phyloP scores from a whole-genome alignment of 2,329 filamentous ascomycete genomes.

The Chrysoporthe puriensis region DNA sequence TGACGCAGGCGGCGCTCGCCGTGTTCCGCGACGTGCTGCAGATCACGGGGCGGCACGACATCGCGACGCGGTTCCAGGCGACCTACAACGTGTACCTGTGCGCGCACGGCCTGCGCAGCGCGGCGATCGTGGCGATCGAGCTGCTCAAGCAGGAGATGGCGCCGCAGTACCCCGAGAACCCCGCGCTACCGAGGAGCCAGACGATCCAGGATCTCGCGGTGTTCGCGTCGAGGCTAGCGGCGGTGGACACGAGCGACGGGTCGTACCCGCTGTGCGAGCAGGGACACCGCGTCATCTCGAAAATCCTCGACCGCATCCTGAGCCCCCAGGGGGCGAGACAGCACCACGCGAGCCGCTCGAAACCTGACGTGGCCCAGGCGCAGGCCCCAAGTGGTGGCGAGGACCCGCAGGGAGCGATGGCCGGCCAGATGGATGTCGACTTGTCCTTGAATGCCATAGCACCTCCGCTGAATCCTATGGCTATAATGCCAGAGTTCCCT shows the following conservation, averaged over 20 bases:
- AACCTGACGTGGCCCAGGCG: conserved; percentile 1
- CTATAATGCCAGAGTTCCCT: conserved; percentile 31
- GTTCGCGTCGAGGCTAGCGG: conserved; percentile 40
- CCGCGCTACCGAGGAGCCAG: conserved; percentile 40
- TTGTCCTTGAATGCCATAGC: conserved; percentile 24
- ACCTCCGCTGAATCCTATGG: conserved; percentile 23
- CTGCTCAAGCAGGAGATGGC: conserved; percentile 40
- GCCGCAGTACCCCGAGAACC: conserved; percentile 37
- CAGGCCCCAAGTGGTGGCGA: conserved; percentile 10
- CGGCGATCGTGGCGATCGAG: conserved; percentile 41
- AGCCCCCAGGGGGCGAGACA: conserved; percentile 32
- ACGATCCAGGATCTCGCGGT: conserved; percentile 43
- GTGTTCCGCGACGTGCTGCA: conserved; percentile 40
- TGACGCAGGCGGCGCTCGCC: conserved; percentile 36
- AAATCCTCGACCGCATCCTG: conserved; percentile 42
- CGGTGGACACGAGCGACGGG: conserved; percentile 38
- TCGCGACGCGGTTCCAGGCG: conserved; percentile 40
- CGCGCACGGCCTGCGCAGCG: conserved; percentile 40
- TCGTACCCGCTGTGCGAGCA: conserved; percentile 39
- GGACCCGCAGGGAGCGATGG: conserved; percentile 25
- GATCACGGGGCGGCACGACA: conserved; percentile 38
- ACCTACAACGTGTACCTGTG: conserved; percentile 38
- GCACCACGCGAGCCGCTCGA: conserved; percentile 19
- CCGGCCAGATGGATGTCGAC: conserved; percentile 29
- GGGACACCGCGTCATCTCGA: conserved; percentile 40